These are phyloP conservation scores for Picochlorum sp. DNA, from an alignment of 139 green algal species.

Conservation along the genomic window DNA sequence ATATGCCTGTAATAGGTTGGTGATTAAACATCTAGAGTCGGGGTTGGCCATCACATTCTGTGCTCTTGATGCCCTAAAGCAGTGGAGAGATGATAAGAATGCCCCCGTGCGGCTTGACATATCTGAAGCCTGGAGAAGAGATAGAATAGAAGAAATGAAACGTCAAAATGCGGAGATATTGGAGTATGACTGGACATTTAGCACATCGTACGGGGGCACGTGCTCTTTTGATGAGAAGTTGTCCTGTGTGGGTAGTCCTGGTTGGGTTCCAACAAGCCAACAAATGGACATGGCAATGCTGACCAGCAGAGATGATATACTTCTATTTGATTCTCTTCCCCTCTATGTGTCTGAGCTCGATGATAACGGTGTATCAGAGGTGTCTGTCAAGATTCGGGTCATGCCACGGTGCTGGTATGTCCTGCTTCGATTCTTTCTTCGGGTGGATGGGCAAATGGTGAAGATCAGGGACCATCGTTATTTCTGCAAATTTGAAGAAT, in stretches of 20 bases:
- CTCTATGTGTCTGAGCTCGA: conserved; percentile 89
- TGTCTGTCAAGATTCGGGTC: conserved; percentile 36
- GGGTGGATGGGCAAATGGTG: conserved; percentile 71
- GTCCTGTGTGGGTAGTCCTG: conserved; percentile 7
- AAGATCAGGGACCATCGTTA: conserved; percentile 65
- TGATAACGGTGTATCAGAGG: conserved; percentile 68
- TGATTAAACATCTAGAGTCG: conserved; percentile 46
- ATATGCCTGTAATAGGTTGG: conserved; percentile 49
- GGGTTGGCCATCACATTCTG: conserved; percentile 49
- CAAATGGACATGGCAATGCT: conserved; percentile 62
- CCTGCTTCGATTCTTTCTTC: conserved; percentile 72
- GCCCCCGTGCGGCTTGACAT: conserved; percentile 38
- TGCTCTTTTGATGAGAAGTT: no score
- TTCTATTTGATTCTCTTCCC: conserved; percentile 75
- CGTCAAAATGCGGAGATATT: conserved; percentile 41
- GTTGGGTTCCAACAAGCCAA: conserved; percentile 12
- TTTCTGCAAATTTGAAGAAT: conserved; percentile 35
- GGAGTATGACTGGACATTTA: conserved; percentile 89
- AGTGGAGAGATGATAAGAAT: conserved; percentile 46
- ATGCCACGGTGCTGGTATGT: conserved; percentile 86
- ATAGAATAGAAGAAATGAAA: conserved; percentile 47
- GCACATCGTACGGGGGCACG: conserved; percentile 62
- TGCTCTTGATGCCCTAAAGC: conserved; percentile 55
- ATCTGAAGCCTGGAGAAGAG: conserved; percentile 43
- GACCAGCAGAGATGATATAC: conserved; percentile 71